phyloP scores from a whole-genome alignment of 768 basidiomycete genomes.

The Collybia sp. region DNA sequence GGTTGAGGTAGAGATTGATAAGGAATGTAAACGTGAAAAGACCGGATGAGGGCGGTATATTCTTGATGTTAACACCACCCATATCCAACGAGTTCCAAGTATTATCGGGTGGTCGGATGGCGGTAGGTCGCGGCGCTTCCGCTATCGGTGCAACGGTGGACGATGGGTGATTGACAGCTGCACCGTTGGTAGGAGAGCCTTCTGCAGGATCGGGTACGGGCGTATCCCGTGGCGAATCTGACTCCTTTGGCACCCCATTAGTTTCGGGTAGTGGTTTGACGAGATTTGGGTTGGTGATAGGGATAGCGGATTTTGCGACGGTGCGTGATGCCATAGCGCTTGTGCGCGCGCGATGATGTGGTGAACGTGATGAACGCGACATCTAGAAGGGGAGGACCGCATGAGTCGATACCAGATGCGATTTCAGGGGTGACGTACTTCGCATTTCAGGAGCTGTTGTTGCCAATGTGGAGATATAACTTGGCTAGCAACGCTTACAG shows the following conservation, averaged over 20 bases:
- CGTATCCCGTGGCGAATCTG: conserved; percentile 20
- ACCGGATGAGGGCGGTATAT: conserved; percentile 71
- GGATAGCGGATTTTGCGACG: conserved; percentile 80
- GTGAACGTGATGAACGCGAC: conserved; percentile 79
- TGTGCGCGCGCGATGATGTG: conserved; percentile 93
- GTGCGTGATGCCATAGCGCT: conserved; percentile 91
- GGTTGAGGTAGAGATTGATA: conserved; percentile 92
- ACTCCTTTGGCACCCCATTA: conserved; percentile 25
- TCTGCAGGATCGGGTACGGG: conserved; percentile 23
- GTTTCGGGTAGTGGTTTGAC: conserved; percentile 41
- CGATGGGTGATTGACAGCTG: conserved; percentile 59
- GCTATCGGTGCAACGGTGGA: conserved; percentile 72
- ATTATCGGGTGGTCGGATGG: conserved; percentile 63
- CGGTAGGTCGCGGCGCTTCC: conserved; percentile 60
- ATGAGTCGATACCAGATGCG: conserved; percentile 13
- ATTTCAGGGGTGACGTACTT: conserved; percentile 51
- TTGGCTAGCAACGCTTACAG: conserved; percentile 48
- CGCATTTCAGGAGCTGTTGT: conserved; percentile 87
- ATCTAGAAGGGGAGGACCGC: conserved; percentile 50
- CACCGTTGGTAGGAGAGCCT: conserved; percentile 17
- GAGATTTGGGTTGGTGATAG: conserved; percentile 87
- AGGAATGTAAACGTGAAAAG: conserved; percentile 90
- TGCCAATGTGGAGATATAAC: conserved; percentile 87
- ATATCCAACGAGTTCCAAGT: conserved; percentile 93
- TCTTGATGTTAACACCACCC: conserved; percentile 93